Evolutionary conservation across 495 filamentous ascomycete species (phyloP), one percentile per base, ranked within the genome.

Genomic region (Corynascus novoguineensis): DNA sequence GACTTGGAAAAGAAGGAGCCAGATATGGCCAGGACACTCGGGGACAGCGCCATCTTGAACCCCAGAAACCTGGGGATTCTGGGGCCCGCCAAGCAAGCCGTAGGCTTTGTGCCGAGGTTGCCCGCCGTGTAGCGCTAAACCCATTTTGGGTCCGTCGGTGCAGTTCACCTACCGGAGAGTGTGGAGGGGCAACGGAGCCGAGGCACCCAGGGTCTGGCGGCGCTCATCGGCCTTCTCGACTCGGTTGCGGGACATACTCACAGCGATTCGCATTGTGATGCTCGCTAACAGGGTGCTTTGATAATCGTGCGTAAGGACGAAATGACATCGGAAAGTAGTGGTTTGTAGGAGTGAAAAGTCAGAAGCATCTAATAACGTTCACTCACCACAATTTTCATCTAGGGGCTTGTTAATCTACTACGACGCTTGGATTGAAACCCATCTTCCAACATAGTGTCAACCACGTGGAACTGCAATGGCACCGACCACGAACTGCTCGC

Each of bases 21-120:
- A 50, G 54, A 47, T 41, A 46, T 50, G 40, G 15, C 37, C 29
- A 47, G 9, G 9, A 17, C 9, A 34, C 52, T 44, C 19, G 57
- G 61, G 57, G 38, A 55, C 58, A 37, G 15, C 37, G 40, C 44
- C 42, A 15, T 53, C 48, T 52, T 52, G 57, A 59, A 59, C 28
- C 50, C 37, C 14, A 17, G 49, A 31, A 44, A 1, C 35, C 40
- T n/a, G n/a, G 31, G 57, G 51, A 44, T 10, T 0, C 19, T 50
- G 44, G 27, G 40, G 58, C 17, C 19, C 24, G 55, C 51, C 45
- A 55, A 59, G 42, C n/a, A 50, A 48, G 27, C 31, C 28, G 12
- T n/a, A 4, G 19, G 14, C 50, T 19, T 50, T 60, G 58, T 60
- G 51, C 58, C 58, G 59, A 61, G 59, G 59, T 61, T 57, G 59